A percentile compares a stretch with the other conserved stretches of the same genome.
phyloP scores from a whole-genome alignment of 768 basidiomycete species.

The Mycena alexandri region DNA sequence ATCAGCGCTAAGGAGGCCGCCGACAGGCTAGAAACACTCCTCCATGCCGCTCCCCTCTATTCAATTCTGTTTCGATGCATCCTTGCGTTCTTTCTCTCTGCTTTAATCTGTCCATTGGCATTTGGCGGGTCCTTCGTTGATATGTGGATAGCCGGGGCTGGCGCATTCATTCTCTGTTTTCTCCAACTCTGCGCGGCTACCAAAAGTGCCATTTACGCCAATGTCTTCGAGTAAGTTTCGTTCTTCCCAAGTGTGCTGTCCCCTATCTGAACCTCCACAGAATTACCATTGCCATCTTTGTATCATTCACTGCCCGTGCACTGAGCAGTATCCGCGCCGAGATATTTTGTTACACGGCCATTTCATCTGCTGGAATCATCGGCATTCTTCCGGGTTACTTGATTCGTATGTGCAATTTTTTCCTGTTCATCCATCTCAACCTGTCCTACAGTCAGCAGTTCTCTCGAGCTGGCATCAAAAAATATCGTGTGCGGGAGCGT shows the following conservation, averaged over 20 bases:
- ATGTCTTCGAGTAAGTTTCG: conserved; percentile 87
- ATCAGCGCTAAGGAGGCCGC: conserved; percentile 85
- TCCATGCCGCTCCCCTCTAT: conserved; percentile 76
- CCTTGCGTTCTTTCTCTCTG: conserved; percentile 78
- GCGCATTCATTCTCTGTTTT: conserved; percentile 75
- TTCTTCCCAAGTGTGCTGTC: conserved; percentile 4
- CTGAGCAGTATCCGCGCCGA: conserved; percentile 82
- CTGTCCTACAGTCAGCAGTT: conserved; percentile 71
- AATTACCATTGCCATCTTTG: conserved; percentile 84
- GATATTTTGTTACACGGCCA: conserved; percentile 92
- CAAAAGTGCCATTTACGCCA: conserved; percentile 86
- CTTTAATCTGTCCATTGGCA: conserved; percentile 85
- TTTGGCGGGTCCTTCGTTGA: conserved; percentile 89
- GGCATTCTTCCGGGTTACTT: conserved; percentile 92
- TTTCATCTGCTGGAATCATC: conserved; percentile 89
- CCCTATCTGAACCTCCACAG: conserved; percentile 53
- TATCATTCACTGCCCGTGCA: conserved; percentile 86
- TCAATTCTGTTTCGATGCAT: conserved; percentile 69
- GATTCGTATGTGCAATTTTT: conserved; percentile 64
- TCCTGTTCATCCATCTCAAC: conserved; percentile 22
- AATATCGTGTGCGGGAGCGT: conserved; percentile 89
- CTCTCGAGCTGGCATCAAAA: conserved; percentile 86
- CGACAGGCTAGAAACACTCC: conserved; percentile 70
- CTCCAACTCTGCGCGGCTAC: conserved; percentile 81
- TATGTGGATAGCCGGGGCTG: conserved; percentile 83